Percentiles rank a stretch among this genome's conserved stretches.
Evolutionary conservation across 192 early-diverging fungal genomes (phyloP).

Genomic region (Coemansia sp.): DNA sequence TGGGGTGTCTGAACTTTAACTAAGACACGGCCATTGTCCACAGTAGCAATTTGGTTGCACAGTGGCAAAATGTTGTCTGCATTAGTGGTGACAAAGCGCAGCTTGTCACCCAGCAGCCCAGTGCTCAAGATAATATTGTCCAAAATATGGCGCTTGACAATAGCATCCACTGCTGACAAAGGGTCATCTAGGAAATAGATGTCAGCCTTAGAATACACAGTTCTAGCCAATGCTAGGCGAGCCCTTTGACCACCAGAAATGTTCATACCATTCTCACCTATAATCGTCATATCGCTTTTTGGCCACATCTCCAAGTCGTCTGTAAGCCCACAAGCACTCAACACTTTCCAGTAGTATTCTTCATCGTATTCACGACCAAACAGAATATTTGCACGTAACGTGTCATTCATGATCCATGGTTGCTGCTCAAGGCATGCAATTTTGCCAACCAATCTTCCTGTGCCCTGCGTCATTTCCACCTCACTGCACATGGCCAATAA

Average conservation of each 20-base stretch:
- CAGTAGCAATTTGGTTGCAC: constrained; percentile 26
- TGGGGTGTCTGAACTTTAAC: constrained; percentile 51
- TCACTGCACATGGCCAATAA: constrained; percentile 63
- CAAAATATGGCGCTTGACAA: constrained; percentile 67
- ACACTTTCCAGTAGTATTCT: constrained; percentile 61
- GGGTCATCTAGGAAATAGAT: constrained; percentile 78
- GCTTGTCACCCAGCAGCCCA: constrained; percentile 57
- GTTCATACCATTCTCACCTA: constrained; percentile 72
- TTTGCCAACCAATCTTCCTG: constrained; percentile 22
- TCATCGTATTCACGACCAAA: constrained; percentile 70
- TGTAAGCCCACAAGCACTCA: constrained; percentile 64
- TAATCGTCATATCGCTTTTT: constrained; percentile 68
- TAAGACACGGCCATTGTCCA: constrained; percentile 9
- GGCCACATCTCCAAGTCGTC: constrained; percentile 67
- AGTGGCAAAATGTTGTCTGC: constrained; percentile 29
- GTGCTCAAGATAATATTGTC: constrained; percentile 60
- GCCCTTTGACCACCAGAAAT: constrained; percentile 75
- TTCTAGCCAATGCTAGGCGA: constrained; percentile 66
- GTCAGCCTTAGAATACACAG: constrained; percentile 69
- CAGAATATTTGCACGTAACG: constrained; percentile 79
- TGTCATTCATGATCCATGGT: constrained; percentile 50
- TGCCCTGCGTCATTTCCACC: constrained; percentile 36
- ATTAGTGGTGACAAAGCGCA: constrained; percentile 53
- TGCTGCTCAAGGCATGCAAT: constrained; percentile 37
- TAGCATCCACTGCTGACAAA: constrained; percentile 69